Evolutionary conservation across 306 rosid species (phyloP).

Genomic region (Cucurbita maxima): DNA sequence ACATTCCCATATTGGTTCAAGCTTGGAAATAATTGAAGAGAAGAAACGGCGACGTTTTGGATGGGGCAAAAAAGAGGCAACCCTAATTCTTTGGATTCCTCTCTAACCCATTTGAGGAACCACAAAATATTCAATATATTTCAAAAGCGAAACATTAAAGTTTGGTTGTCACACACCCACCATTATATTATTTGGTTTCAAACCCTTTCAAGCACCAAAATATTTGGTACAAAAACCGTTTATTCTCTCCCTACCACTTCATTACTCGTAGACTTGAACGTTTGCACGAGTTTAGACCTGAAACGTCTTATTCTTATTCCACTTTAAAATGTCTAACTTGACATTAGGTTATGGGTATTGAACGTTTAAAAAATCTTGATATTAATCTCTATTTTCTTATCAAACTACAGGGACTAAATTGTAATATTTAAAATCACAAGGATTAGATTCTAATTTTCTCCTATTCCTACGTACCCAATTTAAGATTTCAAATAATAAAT

Average conservation of each 20-base stretch:
- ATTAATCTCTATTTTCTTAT: no score
- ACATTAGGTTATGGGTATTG: neutral
- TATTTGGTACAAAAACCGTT: neutral
- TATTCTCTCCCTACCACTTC: neutral
- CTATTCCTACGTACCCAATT: no score
- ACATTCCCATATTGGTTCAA: neutral
- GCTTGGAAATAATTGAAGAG: neutral
- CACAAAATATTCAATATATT: neutral
- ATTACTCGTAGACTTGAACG: neutral
- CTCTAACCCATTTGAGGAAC: neutral
- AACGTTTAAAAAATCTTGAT: no score
- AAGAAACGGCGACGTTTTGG: neutral
- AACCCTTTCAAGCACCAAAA: neutral
- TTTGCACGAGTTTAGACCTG: neutral
- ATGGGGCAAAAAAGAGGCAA: neutral
- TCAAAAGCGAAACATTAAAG: constrained; percentile 4
- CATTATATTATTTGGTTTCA: neutral
- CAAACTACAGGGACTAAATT: no score
- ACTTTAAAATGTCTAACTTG: neutral
- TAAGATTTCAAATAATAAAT: no score
- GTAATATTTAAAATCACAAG: no score
- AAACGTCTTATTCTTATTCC: neutral
- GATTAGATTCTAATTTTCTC: no score
- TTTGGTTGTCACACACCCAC: neutral
- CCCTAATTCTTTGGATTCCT: neutral